These are phyloP conservation scores for Neurospora sp. DNA, from an alignment of 495 filamentous ascomycete genomes.

Conservation along the genomic window DNA sequence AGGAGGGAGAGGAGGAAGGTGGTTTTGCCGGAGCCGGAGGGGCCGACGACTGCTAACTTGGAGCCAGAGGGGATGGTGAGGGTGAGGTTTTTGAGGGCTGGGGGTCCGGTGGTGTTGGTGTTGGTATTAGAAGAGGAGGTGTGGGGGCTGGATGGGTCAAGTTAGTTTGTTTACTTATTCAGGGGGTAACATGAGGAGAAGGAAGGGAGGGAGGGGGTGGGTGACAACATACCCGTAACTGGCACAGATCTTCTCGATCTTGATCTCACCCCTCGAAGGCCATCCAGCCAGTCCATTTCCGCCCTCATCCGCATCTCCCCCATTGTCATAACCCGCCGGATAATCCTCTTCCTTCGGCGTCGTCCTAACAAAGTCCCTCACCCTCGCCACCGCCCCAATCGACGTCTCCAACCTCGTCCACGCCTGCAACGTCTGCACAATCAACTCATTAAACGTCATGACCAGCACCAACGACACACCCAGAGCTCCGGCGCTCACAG, in stretches of 20 bases:
- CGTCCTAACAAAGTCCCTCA: conserved; percentile 28
- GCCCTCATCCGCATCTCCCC: neutral
- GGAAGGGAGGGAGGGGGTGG: neutral
- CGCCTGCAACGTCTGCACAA: conserved; percentile 10
- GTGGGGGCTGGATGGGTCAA: neutral
- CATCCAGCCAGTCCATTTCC: conserved; percentile 16
- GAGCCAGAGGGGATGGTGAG: conserved; percentile 13
- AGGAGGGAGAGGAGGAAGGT: conserved; percentile 87
- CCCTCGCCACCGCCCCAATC: conserved; percentile 38
- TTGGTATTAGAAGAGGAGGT: neutral
- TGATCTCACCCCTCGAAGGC: conserved; percentile 14
- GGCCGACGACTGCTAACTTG: conserved; percentile 19
- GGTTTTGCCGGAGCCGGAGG: conserved; percentile 59
- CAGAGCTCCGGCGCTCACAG: neutral
- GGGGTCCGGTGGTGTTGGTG: neutral
- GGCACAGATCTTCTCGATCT: conserved; percentile 15
- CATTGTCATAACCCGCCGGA: neutral
- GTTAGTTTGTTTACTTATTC: neutral
- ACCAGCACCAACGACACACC: conserved; percentile 11
- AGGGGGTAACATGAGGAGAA: neutral
- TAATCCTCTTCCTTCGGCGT: neutral
- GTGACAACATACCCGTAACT: conserved; percentile 11
- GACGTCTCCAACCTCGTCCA: conserved; percentile 43
- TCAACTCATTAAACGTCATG: conserved; percentile 17
- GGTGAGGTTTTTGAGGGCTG: neutral